These are phyloP conservation scores for Emergomyces pasteurianus DNA, from an alignment of 2,329 filamentous ascomycete genomes.

Conservation along the genomic window DNA sequence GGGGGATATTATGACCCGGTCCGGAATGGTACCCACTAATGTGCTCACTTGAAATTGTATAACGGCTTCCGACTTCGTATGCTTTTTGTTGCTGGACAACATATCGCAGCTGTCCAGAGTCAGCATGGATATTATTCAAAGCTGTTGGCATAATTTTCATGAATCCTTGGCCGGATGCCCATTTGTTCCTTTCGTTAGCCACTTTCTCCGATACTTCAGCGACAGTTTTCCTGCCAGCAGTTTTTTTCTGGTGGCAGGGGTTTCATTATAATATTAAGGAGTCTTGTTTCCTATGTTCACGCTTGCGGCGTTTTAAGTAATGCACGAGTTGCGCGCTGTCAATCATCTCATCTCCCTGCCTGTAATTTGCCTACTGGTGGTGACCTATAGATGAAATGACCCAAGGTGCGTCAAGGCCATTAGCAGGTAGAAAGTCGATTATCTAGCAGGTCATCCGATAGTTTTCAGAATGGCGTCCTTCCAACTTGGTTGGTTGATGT, in stretches of 20 bases:
- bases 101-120: not conserved
- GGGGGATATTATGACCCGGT: constrained; percentile 33
- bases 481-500: not conserved
- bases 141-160: not conserved
- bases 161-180: not conserved
- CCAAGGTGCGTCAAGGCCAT: not conserved
- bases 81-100: not conserved
- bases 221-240: constrained; percentile 52
- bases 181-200: not conserved
- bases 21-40: constrained; percentile 24
- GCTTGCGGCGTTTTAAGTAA: constrained; percentile 54
- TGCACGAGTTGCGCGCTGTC: constrained; percentile 61
- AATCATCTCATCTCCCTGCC: constrained; percentile 60
- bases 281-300: constrained; percentile 54
- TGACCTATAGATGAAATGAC: constrained; percentile 62
- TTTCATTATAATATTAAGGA: constrained; percentile 55
- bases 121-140: not conserved
- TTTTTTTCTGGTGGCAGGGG: constrained; percentile 74
- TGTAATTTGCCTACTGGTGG: constrained; percentile 64
- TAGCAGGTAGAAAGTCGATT: not conserved
- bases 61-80: not conserved
- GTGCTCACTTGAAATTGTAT: not conserved
- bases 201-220: constrained; percentile 25
- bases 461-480: not conserved
- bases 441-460: not conserved